These are phyloP conservation scores for Vitis labrusca DNA, from an alignment of 164 flowering plant genomes.

Conservation along the genomic window DNA sequence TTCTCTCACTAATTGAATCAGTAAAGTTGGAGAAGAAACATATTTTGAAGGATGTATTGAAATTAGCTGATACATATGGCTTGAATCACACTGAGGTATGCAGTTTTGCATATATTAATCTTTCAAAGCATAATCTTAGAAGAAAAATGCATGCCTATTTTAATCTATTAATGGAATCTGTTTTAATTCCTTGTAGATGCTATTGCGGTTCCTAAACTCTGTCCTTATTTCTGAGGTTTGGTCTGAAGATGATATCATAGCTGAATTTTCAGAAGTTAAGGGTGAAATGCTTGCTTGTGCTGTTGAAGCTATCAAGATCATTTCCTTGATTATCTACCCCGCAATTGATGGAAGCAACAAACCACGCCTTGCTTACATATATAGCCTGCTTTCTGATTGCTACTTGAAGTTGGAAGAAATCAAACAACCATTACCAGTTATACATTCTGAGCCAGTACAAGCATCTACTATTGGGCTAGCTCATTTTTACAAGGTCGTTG, in stretches of 20 bases:
- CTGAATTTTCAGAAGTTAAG: constrained; percentile 55
- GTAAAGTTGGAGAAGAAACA: constrained; percentile 71
- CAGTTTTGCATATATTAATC: not conserved
- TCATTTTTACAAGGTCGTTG: constrained; percentile 55
- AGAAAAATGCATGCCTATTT: not conserved
- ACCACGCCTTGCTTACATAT: constrained; percentile 68
- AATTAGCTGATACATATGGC: constrained; percentile 66
- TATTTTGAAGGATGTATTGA: constrained; percentile 60
- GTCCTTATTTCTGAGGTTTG: constrained; percentile 82
- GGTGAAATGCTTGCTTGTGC: constrained; percentile 54
- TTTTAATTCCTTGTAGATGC: constrained; percentile 52
- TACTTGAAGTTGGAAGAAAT: constrained; percentile 44
- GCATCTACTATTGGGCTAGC: constrained; percentile 27
- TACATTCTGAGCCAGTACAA: constrained; percentile 18
- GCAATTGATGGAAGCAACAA: constrained; percentile 80
- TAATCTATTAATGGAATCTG: not conserved
- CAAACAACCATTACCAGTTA: constrained; percentile 21
- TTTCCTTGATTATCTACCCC: constrained; percentile 65
- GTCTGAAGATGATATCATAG: constrained; percentile 69
- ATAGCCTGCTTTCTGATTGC: constrained; percentile 73
- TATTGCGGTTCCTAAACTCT: constrained; percentile 54
- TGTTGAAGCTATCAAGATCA: constrained; percentile 39
- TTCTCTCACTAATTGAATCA: constrained; percentile 64
- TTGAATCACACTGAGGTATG: constrained; percentile 65
- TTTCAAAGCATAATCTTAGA: not conserved